A percentile compares a stretch with the other conserved stretches of the same genome.
phyloP scores from a whole-genome alignment of 306 rosid genomes.

The Aeschynomene evenia region DNA sequence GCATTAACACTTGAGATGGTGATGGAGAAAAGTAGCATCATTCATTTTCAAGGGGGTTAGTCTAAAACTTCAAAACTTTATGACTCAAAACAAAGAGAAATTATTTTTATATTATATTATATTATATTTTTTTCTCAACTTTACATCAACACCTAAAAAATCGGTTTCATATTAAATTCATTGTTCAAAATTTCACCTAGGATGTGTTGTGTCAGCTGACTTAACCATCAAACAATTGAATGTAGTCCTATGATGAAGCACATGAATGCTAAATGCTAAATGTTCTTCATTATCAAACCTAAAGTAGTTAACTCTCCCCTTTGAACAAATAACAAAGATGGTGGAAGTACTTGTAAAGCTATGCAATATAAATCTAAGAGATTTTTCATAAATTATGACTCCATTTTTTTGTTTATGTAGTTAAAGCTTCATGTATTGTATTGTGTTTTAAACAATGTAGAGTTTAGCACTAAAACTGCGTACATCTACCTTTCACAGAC shows the following conservation, averaged over 20 bases:
- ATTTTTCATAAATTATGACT: neutral
- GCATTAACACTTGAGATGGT: neutral
- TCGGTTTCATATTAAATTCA: neutral
- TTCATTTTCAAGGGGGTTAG: neutral
- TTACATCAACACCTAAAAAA: neutral
- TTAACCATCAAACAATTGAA: too few species aligned
- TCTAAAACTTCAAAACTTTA: neutral
- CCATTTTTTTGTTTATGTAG: neutral
- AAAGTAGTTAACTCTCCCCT: neutral
- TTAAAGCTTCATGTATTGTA: too few species aligned
- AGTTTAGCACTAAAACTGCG: too few species aligned
- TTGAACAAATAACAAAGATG: too few species aligned
- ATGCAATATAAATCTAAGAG: neutral
- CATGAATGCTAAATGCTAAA: too few species aligned
- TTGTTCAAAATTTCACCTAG: neutral
- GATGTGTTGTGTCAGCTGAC: too few species aligned
- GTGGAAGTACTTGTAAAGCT: too few species aligned
- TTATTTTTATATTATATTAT: too few species aligned
- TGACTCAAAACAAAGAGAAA: too few species aligned
- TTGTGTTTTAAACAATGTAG: too few species aligned
- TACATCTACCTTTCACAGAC: too few species aligned
- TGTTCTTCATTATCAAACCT: neutral
- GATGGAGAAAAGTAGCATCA: neutral
- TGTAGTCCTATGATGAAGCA: neutral
- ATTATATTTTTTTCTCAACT: too few species aligned